Evolutionary conservation across 306 rosid species (phyloP).

Genomic region (Vigna reflexopilosa): DNA sequence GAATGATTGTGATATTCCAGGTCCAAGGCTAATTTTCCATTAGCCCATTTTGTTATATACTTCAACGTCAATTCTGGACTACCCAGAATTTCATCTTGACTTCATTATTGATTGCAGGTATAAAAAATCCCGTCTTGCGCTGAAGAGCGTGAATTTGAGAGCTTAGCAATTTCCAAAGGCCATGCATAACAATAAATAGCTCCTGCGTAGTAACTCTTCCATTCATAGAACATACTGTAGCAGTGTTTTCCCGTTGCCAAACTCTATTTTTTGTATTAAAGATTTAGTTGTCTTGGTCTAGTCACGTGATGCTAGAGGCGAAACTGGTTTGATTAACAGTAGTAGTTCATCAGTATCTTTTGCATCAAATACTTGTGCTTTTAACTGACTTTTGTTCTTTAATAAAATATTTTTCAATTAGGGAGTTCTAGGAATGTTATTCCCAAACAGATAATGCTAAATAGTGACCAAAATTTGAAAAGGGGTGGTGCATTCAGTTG

Average conservation of each 20-base stretch:
- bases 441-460: not conserved
- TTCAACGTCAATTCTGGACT: slow-evolving; percentile 15
- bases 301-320: not conserved
- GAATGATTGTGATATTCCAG: slow-evolving; percentile 4
- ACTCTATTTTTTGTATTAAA: not conserved
- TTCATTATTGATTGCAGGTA: slow-evolving; percentile 30
- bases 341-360: too few relatives aligned
- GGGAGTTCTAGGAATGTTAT: not conserved
- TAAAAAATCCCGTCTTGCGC: slow-evolving; percentile 7
- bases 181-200: slow-evolving; percentile 13
- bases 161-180: not conserved
- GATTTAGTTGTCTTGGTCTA: not conserved
- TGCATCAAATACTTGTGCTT: not conserved
- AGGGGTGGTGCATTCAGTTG: slow-evolving; percentile 25
- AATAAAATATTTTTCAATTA: not conserved
- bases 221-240: not conserved
- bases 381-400: not conserved
- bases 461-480: not conserved
- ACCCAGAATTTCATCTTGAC: slow-evolving; percentile 47
- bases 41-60: slow-evolving; percentile 30
- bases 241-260: not conserved
- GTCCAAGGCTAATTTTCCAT: slow-evolving; percentile 29
- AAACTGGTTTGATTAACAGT: not conserved
- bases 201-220: not conserved
- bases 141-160: not conserved